A percentile compares a stretch with the other conserved stretches of the same genome.
These are phyloP conservation scores for Dipsacomyces acuminosporus DNA, from an alignment of 371 early-diverging fungal species.

Conservation along the genomic window DNA sequence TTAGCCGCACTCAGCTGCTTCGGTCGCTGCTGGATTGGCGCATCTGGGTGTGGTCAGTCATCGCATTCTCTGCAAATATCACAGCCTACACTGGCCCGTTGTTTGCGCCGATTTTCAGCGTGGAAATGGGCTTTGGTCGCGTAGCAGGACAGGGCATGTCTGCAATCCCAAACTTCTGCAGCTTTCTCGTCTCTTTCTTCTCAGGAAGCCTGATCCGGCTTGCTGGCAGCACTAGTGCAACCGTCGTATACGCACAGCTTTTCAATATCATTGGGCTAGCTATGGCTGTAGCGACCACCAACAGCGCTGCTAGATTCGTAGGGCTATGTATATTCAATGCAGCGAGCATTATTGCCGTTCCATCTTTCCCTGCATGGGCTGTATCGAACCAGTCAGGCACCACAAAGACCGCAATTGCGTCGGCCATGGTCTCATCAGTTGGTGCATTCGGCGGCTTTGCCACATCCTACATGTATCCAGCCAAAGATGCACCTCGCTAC, in stretches of 20 bases:
- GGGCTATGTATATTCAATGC: conserved; percentile 5
- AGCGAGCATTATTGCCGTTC: background rate
- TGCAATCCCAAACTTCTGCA: conserved; percentile 3
- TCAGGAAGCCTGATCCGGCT: background rate
- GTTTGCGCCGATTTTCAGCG: conserved; percentile 7
- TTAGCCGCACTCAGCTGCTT: conserved; percentile 2
- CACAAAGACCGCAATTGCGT: conserved; percentile 4
- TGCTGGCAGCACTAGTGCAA: conserved; percentile 3
- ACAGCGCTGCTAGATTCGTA: conserved; percentile 7
- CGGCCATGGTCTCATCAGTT: conserved; percentile 8
- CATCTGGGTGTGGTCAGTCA: conserved; percentile 7
- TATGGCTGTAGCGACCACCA: conserved; percentile 6
- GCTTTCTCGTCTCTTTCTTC: conserved; percentile 6
- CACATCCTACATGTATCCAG: conserved; percentile 8
- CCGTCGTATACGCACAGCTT: background rate
- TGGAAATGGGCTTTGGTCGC: conserved; percentile 8
- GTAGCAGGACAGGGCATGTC: conserved; percentile 10
- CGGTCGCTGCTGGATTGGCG: conserved; percentile 9
- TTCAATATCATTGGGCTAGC: conserved; percentile 4
- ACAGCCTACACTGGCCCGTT: conserved; percentile 9
- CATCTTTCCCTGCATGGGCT: conserved; percentile 5
- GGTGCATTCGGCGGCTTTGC: conserved; percentile 11
- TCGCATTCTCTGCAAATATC: conserved; percentile 4
- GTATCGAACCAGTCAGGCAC: conserved; percentile 9
- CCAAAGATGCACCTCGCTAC: conserved; percentile 2